Evolutionary conservation across 495 filamentous ascomycete species (phyloP), one percentile per base, ranked within the genome.

Genomic region (Talaromyces stipitatus): DNA sequence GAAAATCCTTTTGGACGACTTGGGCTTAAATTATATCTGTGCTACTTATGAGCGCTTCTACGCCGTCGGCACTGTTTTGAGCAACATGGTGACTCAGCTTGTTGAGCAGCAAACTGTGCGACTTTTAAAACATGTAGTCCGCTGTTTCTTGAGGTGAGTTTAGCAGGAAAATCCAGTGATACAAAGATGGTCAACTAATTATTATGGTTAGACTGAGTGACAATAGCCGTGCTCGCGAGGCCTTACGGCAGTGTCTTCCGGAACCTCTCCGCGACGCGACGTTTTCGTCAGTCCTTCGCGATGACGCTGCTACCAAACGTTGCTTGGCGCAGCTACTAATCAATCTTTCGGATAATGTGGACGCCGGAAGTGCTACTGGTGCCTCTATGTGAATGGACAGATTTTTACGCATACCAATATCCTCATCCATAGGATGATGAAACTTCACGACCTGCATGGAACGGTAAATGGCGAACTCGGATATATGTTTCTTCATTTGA

Each of bases 31-130:
- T 36, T 99, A 99, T 69, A 99, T 99, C 57, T 99, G 94, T 70
- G 92, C 95, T 56, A 99, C 94, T 5, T 99, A 99, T 67, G 94
- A 99, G 75, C 81, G 94, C n/a, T 99, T 99, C 74, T 97, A 99
- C 61, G 94, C 94, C 2, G 94, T 99, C 8, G 94, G 94, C 10
- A 99, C 94, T 1, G 94, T 99, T 26, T 78, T 99, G 48, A 96
- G 90, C 74, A 99, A 97, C 64, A 99, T 99, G 94, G 94, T 99
- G 30, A 87, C 85, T 38, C 92, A 97, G 71, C 78, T 99, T 20
- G 95, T 97, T 38, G 94, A 99, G 69, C 91, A 96, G 65, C 94
- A 97, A 74, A 99, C 94, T 0, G 95, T 95, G 32, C 78, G 94
- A 43, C 80, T 99, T 26, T 82, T 99, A 18, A 99, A 99, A 81